phyloP scores from a whole-genome alignment of 306 rosid species.

The Lagenaria siceraria region DNA sequence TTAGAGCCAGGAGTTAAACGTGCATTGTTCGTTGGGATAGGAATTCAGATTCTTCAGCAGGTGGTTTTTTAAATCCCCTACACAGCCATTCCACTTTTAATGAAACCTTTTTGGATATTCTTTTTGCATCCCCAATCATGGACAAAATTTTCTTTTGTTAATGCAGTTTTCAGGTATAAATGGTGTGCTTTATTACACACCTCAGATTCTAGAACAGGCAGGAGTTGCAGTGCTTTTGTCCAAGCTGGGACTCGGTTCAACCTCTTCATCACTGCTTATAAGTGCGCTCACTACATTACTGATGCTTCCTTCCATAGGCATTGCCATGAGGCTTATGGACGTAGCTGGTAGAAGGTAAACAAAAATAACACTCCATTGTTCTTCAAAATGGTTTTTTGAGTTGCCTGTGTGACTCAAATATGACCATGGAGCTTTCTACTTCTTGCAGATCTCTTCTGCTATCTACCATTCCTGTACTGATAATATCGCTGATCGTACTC shows the following conservation, averaged over 20 bases:
- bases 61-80: neutral
- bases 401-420: neutral
- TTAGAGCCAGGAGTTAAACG: constrained; percentile 31
- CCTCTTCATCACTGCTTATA: constrained; percentile 28
- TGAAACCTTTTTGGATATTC: neutral
- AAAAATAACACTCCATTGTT: neutral
- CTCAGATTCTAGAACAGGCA: constrained; percentile 34
- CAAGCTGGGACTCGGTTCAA: constrained; percentile 18
- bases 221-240: constrained; percentile 29
- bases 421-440: neutral
- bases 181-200: constrained; percentile 33
- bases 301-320: constrained; percentile 30
- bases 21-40: constrained; percentile 25
- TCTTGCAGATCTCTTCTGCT: constrained; percentile 24
- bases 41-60: constrained; percentile 33
- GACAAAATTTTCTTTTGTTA: neutral
- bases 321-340: constrained; percentile 34
- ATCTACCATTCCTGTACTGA: constrained; percentile 19
- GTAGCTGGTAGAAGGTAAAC: constrained; percentile 24
- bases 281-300: constrained; percentile 29
- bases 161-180: constrained; percentile 33
- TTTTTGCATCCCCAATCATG: neutral
- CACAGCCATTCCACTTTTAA: neutral
- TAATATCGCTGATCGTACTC: constrained; percentile 18
- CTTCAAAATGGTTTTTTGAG: neutral